Conservation (phyloP, 495 filamentous ascomycete genomes). For the Aspergillus baeticus region DNA sequence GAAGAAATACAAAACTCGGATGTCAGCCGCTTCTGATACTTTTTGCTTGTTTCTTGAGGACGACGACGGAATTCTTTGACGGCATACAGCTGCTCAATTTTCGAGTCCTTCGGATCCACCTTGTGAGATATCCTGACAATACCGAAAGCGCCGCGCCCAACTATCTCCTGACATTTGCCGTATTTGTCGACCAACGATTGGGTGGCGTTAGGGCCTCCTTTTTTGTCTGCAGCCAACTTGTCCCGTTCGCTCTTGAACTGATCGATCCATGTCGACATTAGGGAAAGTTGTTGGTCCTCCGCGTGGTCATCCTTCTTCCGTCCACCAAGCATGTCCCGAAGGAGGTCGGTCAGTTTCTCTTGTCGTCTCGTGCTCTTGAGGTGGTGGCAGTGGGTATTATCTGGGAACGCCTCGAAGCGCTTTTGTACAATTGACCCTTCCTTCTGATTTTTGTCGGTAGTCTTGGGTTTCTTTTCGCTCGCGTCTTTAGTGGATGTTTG, state of each 20-base stretch:
- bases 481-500: conserved; percentile 43
- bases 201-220: conserved; percentile 71
- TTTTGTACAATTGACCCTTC: conserved; percentile 41
- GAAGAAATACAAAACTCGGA: conserved; percentile 99
- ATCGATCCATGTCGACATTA: conserved; percentile 96
- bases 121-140: conserved; percentile 99
- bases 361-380: conserved; percentile 85
- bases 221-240: conserved; percentile 71
- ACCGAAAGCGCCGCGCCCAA: conserved; percentile 96
- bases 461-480: conserved; percentile 34
- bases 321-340: conserved; percentile 75
- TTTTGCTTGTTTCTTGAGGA: conserved; percentile 89
- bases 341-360: conserved; percentile 92
- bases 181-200: conserved; percentile 92
- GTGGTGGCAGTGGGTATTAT: conserved; percentile 77
- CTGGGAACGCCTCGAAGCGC: conserved; percentile 58
- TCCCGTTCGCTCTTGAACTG: conserved; percentile 88
- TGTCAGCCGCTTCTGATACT: conserved; percentile 97
- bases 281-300: conserved; percentile 80
- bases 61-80: conserved; percentile 97
- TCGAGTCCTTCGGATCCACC: conserved; percentile 74
- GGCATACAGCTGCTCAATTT: conserved; percentile 86
- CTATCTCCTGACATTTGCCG: conserved; percentile 96
- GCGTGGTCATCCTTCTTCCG: conserved; percentile 64
- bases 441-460: conserved; percentile 41